Evolutionary conservation across 805 yeast genomes (phyloP).

Genomic region (Yarrowia hollandica): DNA sequence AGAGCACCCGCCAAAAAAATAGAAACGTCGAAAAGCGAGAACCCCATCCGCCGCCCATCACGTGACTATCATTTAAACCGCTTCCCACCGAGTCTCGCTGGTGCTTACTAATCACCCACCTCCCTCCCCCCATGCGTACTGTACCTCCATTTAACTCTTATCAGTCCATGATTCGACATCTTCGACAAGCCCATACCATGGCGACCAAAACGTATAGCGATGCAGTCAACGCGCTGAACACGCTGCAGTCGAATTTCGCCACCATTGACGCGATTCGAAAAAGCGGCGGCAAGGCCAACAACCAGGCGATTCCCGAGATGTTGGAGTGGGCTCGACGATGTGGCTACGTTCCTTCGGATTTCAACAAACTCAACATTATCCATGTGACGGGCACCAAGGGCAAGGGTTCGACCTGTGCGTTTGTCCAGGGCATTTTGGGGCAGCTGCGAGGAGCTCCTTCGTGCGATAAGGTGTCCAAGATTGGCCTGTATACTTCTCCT

Average conservation of each 20-base stretch:
- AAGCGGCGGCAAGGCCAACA: constrained; percentile 64
- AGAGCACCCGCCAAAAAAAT: too few relatives aligned
- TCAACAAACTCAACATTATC: constrained; percentile 71
- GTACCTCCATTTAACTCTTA: too few relatives aligned
- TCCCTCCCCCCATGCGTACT: too few relatives aligned
- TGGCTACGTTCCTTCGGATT: constrained; percentile 65
- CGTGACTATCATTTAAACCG: too few relatives aligned
- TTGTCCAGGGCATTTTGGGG: constrained; percentile 72
- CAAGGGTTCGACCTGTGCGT: constrained; percentile 97
- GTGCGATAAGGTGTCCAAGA: constrained; percentile 48
- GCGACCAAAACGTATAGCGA: constrained; percentile 47
- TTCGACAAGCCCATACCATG: constrained; percentile 15
- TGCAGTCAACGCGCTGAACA: constrained; percentile 81
- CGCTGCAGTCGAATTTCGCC: constrained; percentile 88
- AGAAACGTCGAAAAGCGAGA: too few relatives aligned
- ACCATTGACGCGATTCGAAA: constrained; percentile 79
- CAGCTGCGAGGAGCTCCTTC: constrained; percentile 50
- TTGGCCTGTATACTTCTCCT: constrained; percentile 96
- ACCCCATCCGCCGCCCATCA: too few relatives aligned
- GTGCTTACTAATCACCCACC: too few relatives aligned
- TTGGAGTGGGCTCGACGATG: constrained; percentile 71
- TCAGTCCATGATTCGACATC: constrained; percentile 12
- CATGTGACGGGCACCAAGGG: constrained; percentile 99
- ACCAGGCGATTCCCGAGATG: constrained; percentile 79
- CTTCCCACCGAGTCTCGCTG: too few relatives aligned